Percentiles rank a stretch among this genome's conserved stretches.
These are phyloP conservation scores for Fusarium chuoi DNA, from an alignment of 2,329 filamentous ascomycete genomes.

Conservation along the genomic window DNA sequence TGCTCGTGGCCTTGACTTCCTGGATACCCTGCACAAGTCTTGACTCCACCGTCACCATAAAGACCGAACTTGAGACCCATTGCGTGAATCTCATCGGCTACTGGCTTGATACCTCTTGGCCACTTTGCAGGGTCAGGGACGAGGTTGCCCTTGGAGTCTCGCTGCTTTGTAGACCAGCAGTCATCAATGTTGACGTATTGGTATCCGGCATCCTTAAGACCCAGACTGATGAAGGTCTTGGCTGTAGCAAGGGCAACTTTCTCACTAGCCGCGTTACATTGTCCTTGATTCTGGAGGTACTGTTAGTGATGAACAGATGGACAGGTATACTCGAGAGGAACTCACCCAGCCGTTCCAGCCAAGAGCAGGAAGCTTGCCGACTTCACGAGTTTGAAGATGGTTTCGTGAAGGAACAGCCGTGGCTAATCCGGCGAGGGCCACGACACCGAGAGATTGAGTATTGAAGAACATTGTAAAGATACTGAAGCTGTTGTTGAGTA, in stretches of 20 bases:
- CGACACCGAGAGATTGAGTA: slow-evolving; percentile 14
- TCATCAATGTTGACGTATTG: slow-evolving; percentile 24
- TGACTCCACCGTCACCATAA: slow-evolving; percentile 7
- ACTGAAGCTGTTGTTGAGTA: neutral
- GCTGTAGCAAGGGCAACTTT: slow-evolving; percentile 22
- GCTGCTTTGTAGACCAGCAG: slow-evolving; percentile 24
- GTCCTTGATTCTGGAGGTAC: slow-evolving; percentile 6
- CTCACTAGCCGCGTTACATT: slow-evolving; percentile 22
- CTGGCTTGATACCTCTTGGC: slow-evolving; percentile 26
- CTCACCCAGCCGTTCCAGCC: slow-evolving; percentile 25
- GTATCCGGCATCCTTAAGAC: slow-evolving; percentile 21
- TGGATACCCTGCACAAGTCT: slow-evolving; percentile 23
- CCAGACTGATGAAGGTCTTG: slow-evolving; percentile 15
- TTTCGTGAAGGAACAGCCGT: slow-evolving; percentile 5
- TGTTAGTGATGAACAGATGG: neutral
- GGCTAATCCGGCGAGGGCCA: slow-evolving; percentile 11
- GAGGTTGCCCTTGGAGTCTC: slow-evolving; percentile 17
- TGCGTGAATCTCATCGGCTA: slow-evolving; percentile 17
- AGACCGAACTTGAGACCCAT: slow-evolving; percentile 28
- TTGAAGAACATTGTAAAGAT: slow-evolving; percentile 4
- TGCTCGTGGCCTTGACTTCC: slow-evolving; percentile 21
- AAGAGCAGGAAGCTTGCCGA: slow-evolving; percentile 20
- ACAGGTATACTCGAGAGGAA: no score
- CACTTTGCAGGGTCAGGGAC: slow-evolving; percentile 19
- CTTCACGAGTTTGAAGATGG: slow-evolving; percentile 7